Conservation (phyloP, 257 asterid genomes). For the Solanum sejunctum region DNA sequence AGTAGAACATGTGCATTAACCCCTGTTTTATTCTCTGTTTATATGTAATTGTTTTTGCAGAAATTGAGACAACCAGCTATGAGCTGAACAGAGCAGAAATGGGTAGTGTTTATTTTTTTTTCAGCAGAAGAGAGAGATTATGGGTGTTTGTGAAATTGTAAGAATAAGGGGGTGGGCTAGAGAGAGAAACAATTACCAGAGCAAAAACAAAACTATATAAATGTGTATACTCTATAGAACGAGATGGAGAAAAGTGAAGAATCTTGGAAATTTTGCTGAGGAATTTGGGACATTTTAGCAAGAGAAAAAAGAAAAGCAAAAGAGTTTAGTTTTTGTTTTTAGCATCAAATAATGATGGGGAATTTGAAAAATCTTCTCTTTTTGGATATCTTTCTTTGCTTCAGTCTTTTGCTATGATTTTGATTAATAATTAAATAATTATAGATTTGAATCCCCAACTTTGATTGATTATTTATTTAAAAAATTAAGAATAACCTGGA, state of each 20-base stretch:
- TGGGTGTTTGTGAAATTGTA: background rate
- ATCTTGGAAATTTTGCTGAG: background rate
- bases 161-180: background rate
- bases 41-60: background rate
- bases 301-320: background rate
- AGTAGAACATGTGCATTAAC: background rate
- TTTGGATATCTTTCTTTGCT: background rate
- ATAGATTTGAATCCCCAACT: background rate
- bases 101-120: background rate
- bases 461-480: background rate
- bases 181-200: background rate
- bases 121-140: background rate
- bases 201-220: background rate
- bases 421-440: background rate
- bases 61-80: conserved; percentile 1
- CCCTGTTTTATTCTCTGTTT: background rate
- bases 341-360: background rate
- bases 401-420: background rate
- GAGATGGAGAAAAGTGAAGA: background rate
- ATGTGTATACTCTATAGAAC: background rate
- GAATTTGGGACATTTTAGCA: background rate
- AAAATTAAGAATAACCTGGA: background rate
- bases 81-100: conserved; percentile 1
- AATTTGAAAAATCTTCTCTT: background rate
- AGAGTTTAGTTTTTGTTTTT: background rate